phyloP scores from a whole-genome alignment of 768 basidiomycete genomes.

The Scleroderma bovista region DNA sequence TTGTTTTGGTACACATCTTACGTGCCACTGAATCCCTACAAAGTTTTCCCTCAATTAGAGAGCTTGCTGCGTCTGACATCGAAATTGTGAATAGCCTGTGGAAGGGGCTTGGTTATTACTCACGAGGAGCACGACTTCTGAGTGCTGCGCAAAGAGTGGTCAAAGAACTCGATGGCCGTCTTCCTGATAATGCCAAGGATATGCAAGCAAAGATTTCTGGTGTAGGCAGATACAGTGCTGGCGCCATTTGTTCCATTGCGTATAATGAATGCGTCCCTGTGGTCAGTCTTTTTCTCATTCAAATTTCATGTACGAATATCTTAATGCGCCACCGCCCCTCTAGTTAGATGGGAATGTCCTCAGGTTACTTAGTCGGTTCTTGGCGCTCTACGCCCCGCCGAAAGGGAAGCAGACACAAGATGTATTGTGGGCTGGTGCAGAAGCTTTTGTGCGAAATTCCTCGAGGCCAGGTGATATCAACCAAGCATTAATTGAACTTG shows the following conservation, averaged over 20 bases:
- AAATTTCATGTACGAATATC: background rate
- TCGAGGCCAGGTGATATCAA: conserved; percentile 77
- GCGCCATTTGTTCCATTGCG: conserved; percentile 81
- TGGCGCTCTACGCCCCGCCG: conserved; percentile 77
- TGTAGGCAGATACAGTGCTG: conserved; percentile 85
- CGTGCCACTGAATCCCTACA: background rate
- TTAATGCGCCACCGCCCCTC: background rate
- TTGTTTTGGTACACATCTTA: background rate
- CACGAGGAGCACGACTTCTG: conserved; percentile 76
- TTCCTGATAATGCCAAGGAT: conserved; percentile 76
- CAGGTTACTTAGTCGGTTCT: conserved; percentile 74
- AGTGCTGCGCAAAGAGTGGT: conserved; percentile 80
- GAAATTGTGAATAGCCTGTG: conserved; percentile 86
- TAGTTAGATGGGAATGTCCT: conserved; percentile 91
- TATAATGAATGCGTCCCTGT: conserved; percentile 81
- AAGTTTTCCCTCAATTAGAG: conserved; percentile 80
- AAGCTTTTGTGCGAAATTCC: conserved; percentile 53
- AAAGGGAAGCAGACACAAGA: conserved; percentile 76
- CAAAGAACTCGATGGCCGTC: conserved; percentile 53
- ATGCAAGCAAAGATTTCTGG: conserved; percentile 84
- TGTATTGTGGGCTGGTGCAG: conserved; percentile 77
- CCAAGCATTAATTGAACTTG: conserved; percentile 91
- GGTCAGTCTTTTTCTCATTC: conserved; percentile 41
- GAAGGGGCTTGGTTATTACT: conserved; percentile 92
- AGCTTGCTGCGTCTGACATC: conserved; percentile 66